Evolutionary conservation across 164 flowering plant species (phyloP).

Genomic region (Magnolia sinica): DNA sequence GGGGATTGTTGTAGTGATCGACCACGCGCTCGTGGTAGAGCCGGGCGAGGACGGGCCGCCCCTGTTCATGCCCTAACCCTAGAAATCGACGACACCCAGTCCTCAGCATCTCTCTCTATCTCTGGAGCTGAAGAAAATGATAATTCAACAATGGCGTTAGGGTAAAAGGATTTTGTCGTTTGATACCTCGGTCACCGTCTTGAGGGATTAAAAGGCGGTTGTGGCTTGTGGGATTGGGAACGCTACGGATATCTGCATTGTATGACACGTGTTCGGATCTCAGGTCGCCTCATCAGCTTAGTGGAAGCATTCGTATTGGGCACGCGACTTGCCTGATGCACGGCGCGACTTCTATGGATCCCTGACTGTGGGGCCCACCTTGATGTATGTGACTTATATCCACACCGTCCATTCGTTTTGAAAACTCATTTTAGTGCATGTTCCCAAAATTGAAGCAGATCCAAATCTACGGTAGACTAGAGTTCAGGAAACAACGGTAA

Average conservation of each 20-base stretch:
- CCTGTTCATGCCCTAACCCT: slow-evolving; percentile 22
- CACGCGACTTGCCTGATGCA: too few species aligned
- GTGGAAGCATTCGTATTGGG: too few species aligned
- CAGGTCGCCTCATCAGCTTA: background rate
- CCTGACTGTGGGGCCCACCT: too few species aligned
- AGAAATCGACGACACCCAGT: slow-evolving; percentile 19
- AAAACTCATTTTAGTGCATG: too few species aligned
- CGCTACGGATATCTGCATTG: background rate
- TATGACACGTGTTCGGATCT: background rate
- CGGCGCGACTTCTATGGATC: too few species aligned
- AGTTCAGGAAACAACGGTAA: too few species aligned
- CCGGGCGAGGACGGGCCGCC: slow-evolving; percentile 25
- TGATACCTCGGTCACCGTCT: too few species aligned
- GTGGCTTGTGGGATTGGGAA: background rate
- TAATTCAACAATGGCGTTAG: background rate
- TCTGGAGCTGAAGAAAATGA: background rate
- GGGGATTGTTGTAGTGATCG: slow-evolving; percentile 91
- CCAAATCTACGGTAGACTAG: too few species aligned
- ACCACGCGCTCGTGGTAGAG: slow-evolving; percentile 91
- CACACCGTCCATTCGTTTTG: too few species aligned
- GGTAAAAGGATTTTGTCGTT: background rate
- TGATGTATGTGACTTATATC: too few species aligned
- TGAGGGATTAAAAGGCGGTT: background rate
- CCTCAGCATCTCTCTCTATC: slow-evolving; percentile 26
- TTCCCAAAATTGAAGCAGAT: too few species aligned